phyloP scores from a whole-genome alignment of 257 asterid species.

The Solanum virginianum region DNA sequence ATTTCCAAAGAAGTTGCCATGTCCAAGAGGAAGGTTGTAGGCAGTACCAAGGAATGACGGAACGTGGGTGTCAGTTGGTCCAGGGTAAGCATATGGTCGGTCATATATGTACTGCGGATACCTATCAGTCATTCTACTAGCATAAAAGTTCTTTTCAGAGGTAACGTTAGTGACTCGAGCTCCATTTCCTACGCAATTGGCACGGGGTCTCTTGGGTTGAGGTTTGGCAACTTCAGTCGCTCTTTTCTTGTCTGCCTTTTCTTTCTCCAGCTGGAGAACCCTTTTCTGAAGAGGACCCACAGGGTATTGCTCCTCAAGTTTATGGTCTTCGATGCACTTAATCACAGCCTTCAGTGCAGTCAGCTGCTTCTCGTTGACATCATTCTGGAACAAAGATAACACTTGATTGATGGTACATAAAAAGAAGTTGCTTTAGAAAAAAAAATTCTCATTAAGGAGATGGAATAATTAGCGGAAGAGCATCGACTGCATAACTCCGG shows the following conservation, averaged over 20 bases:
- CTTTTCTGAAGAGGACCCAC: slow-evolving; percentile 77
- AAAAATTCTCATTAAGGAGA: not conserved
- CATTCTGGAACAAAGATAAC: slow-evolving; percentile 34
- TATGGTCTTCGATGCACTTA: slow-evolving; percentile 85
- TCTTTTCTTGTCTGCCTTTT: slow-evolving; percentile 92
- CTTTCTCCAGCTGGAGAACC: slow-evolving; percentile 73
- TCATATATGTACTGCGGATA: slow-evolving; percentile 72
- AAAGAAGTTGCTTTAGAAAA: not conserved
- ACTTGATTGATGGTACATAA: not conserved
- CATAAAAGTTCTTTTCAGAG: slow-evolving; percentile 46
- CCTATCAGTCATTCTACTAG: slow-evolving; percentile 50
- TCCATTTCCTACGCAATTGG: slow-evolving; percentile 49
- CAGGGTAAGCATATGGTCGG: slow-evolving; percentile 62
- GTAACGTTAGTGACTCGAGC: slow-evolving; percentile 40
- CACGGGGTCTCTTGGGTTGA: slow-evolving; percentile 92
- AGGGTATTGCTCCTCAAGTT: slow-evolving; percentile 64
- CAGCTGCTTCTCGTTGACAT: slow-evolving; percentile 79
- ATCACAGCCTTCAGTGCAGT: slow-evolving; percentile 78
- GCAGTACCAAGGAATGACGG: slow-evolving; percentile 47
- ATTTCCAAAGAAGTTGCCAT: slow-evolving; percentile 80
- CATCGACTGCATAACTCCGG: not conserved
- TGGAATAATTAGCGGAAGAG: not conserved
- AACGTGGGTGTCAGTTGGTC: slow-evolving; percentile 49
- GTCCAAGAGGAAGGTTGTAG: slow-evolving; percentile 43
- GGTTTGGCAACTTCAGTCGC: slow-evolving; percentile 95